Percentiles rank a stretch among this genome's conserved stretches.
phyloP scores from a whole-genome alignment of 805 yeast genomes.

The Ogataea henricii region DNA sequence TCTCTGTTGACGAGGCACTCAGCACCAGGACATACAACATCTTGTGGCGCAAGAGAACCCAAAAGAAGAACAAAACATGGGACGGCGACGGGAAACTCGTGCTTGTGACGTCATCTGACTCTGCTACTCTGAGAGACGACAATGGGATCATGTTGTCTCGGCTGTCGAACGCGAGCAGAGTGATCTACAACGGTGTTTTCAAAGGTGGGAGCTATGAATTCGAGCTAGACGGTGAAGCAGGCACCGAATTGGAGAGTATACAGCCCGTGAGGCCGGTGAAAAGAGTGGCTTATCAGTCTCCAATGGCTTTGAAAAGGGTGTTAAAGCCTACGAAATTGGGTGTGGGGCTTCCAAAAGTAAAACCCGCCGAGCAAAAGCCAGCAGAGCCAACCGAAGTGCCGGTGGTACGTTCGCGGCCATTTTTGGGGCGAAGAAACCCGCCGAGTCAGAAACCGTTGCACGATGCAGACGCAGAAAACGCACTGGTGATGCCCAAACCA shows the following conservation, averaged over 20 bases:
- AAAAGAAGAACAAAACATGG: conserved; percentile 89
- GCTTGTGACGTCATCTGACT: conserved; percentile 25
- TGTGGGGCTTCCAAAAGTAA: conserved; percentile 6
- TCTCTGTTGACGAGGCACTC: background rate
- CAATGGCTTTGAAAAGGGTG: conserved; percentile 1
- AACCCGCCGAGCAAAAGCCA: background rate
- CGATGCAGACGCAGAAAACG: conserved; percentile 38
- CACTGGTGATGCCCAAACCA: conserved; percentile 39
- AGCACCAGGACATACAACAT: conserved; percentile 34
- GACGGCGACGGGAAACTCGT: conserved; percentile 81
- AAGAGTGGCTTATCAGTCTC: conserved; percentile 7
- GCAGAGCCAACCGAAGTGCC: background rate
- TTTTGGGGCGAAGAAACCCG: conserved; percentile 13
- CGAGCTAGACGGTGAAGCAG: conserved; percentile 54
- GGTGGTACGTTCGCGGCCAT: background rate
- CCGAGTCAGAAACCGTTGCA: conserved; percentile 38
- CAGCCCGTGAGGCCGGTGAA: conserved; percentile 18
- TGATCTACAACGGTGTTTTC: conserved; percentile 38
- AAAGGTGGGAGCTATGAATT: conserved; percentile 61
- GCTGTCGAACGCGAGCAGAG: conserved; percentile 21
- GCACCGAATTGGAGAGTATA: background rate
- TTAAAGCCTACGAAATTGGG: background rate
- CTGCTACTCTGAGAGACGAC: conserved; percentile 29
- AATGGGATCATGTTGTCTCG: conserved; percentile 31
- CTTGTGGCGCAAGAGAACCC: conserved; percentile 70